Percentiles rank a stretch among this genome's conserved stretches.
These are phyloP conservation scores for Anisogramma anomala DNA, from an alignment of 2,329 filamentous ascomycete species.

Conservation along the genomic window DNA sequence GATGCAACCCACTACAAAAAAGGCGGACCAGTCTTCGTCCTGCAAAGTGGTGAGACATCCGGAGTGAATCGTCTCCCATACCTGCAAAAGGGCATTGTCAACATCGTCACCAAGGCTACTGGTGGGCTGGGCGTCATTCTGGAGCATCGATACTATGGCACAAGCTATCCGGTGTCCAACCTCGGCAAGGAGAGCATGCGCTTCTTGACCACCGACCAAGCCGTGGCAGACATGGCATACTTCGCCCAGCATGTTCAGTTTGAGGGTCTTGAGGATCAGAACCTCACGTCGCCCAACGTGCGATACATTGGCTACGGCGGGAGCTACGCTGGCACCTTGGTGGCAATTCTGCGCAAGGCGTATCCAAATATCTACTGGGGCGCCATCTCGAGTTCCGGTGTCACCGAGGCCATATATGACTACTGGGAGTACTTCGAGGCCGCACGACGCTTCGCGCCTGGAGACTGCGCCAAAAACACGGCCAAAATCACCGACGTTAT, in stretches of 20 bases:
- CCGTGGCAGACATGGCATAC: slow-evolving; percentile 68
- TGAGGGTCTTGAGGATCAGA: slow-evolving; percentile 52
- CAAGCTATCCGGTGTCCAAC: slow-evolving; percentile 56
- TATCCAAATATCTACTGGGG: slow-evolving; percentile 74
- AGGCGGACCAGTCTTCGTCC: slow-evolving; percentile 71
- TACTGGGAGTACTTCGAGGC: slow-evolving; percentile 55
- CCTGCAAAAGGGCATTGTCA: slow-evolving; percentile 66
- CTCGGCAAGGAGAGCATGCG: slow-evolving; percentile 59
- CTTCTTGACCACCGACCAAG: slow-evolving; percentile 75
- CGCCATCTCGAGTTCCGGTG: slow-evolving; percentile 68
- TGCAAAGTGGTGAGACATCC: slow-evolving; percentile 60
- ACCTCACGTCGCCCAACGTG: slow-evolving; percentile 53
- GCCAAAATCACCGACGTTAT: slow-evolving; percentile 43
- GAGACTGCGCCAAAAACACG: slow-evolving; percentile 52
- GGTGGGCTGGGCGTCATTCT: slow-evolving; percentile 68
- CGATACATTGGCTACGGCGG: slow-evolving; percentile 75
- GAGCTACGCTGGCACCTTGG: slow-evolving; percentile 72
- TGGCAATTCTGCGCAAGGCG: slow-evolving; percentile 60
- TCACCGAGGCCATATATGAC: slow-evolving; percentile 65
- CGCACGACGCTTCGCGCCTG: slow-evolving; percentile 35
- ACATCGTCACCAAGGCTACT: slow-evolving; percentile 58
- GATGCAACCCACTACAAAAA: slow-evolving; percentile 63
- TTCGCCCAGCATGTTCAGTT: slow-evolving; percentile 66
- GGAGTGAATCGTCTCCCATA: slow-evolving; percentile 53
- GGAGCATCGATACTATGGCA: slow-evolving; percentile 81